phyloP scores from a whole-genome alignment of 192 early-diverging fungal species.

The Backusella morwellensis region DNA sequence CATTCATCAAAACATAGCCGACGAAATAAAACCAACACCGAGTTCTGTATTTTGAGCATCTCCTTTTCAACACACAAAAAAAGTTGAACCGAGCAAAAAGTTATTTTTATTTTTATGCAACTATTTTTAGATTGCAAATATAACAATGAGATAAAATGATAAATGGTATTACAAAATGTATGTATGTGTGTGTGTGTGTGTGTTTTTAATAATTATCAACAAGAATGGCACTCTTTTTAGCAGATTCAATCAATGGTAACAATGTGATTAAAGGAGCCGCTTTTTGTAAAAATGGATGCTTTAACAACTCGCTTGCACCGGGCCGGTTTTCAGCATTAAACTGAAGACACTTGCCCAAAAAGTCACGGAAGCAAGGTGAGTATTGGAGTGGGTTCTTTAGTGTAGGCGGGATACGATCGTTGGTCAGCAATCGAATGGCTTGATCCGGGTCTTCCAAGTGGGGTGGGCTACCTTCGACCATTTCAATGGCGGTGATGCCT shows the following conservation, averaged over 20 bases:
- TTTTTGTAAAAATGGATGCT: conserved; percentile 82
- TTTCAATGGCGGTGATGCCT: conserved; percentile 95
- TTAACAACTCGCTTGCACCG: conserved; percentile 70
- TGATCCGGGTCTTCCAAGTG: conserved; percentile 89
- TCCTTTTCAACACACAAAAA: no score
- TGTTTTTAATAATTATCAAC: background rate
- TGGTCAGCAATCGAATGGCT: conserved; percentile 79
- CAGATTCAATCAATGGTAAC: conserved; percentile 64
- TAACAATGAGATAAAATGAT: background rate
- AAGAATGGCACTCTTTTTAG: conserved; percentile 10
- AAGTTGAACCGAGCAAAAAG: no score
- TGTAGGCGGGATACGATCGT: conserved; percentile 81
- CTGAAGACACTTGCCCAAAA: conserved; percentile 75
- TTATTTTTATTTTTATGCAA: background rate
- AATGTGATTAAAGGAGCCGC: conserved; percentile 79
- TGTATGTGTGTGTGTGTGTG: no score
- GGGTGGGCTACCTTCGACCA: conserved; percentile 94
- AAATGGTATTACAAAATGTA: conserved; percentile 1
- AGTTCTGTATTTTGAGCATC: no score
- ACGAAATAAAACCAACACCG: no score
- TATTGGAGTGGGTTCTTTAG: conserved; percentile 82
- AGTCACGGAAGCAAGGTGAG: conserved; percentile 73
- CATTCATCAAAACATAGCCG: no score
- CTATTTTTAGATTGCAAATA: background rate
- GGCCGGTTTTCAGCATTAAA: conserved; percentile 81